These are phyloP conservation scores for Kodamaea alishanica DNA, from an alignment of 1,139 yeast species.

Conservation along the genomic window DNA sequence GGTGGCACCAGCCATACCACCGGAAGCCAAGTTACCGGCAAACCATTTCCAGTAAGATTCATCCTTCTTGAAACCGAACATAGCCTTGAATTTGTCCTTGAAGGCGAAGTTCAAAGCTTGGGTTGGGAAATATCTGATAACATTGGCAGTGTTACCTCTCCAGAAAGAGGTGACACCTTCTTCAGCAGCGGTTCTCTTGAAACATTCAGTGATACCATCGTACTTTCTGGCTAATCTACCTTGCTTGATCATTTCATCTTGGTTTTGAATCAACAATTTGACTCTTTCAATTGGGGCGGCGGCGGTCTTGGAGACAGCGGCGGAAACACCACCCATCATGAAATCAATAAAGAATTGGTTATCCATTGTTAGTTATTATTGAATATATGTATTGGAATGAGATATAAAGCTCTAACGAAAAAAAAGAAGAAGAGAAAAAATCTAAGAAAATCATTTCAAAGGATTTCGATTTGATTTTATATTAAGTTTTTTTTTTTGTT, in stretches of 20 bases:
- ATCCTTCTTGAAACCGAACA: slow-evolving; percentile 53
- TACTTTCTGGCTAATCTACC: slow-evolving; percentile 50
- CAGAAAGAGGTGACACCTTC: slow-evolving; percentile 51
- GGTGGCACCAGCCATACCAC: slow-evolving; percentile 57
- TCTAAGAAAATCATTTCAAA: neutral
- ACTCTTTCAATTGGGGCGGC: slow-evolving; percentile 57
- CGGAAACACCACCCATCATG: slow-evolving; percentile 56
- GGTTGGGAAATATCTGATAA: slow-evolving; percentile 55
- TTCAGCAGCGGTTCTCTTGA: slow-evolving; percentile 52
- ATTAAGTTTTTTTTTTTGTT: neutral
- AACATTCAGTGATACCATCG: slow-evolving; percentile 50
- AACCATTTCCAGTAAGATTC: slow-evolving; percentile 51
- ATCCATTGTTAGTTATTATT: slow-evolving; percentile 14
- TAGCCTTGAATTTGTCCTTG: slow-evolving; percentile 50
- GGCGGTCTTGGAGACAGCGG: slow-evolving; percentile 54
- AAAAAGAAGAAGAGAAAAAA: slow-evolving; percentile 4
- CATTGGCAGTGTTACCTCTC: slow-evolving; percentile 58
- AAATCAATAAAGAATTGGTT: slow-evolving; percentile 29
- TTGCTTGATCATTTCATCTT: slow-evolving; percentile 53
- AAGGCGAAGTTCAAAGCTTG: slow-evolving; percentile 53
- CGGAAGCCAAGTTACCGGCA: slow-evolving; percentile 55
- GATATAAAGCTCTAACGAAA: slow-evolving; percentile 5
- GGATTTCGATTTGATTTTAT: neutral
- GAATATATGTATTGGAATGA: slow-evolving; percentile 12
- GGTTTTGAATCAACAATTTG: slow-evolving; percentile 51